These are phyloP conservation scores for Penicillium sp. DNA, from an alignment of 2,329 filamentous ascomycete genomes.

Conservation along the genomic window DNA sequence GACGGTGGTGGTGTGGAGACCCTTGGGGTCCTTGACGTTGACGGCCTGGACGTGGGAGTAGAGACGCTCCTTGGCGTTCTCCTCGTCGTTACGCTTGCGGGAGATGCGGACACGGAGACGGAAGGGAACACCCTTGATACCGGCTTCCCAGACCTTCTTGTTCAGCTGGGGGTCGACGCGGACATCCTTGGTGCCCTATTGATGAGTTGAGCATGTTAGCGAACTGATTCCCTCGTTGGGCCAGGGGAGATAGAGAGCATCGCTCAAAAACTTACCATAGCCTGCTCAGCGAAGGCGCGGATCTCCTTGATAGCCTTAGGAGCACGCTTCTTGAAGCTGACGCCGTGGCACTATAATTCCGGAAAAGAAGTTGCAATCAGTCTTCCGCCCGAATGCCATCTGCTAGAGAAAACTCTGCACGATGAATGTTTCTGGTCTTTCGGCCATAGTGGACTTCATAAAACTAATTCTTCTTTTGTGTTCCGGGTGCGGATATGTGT, in stretches of 20 bases:
- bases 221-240: background rate
- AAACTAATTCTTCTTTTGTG: constrained; percentile 59
- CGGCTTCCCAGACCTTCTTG: constrained; percentile 99
- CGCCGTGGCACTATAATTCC: constrained; percentile 79
- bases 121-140: constrained; percentile 98
- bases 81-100: constrained; percentile 99
- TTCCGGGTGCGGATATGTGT: constrained; percentile 17
- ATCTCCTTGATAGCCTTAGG: constrained; percentile 99
- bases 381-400: constrained; percentile 64
- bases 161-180: constrained; percentile 98
- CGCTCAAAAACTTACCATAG: constrained; percentile 75
- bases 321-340: constrained; percentile 99
- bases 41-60: constrained; percentile 99
- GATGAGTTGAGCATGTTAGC: constrained; percentile 9
- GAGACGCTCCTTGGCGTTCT: constrained; percentile 98
- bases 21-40: constrained; percentile 99
- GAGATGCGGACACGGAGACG: constrained; percentile 97
- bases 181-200: constrained; percentile 91
- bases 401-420: constrained; percentile 28
- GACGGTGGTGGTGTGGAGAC: constrained; percentile 88
- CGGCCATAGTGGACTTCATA: constrained; percentile 66
- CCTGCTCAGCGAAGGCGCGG: constrained; percentile 84
- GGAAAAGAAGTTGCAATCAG: constrained; percentile 55
- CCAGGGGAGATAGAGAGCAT: background rate
- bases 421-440: constrained; percentile 30